These are phyloP conservation scores for Trichoderma sp. DNA, from an alignment of 2,329 filamentous ascomycete genomes.

Conservation along the genomic window DNA sequence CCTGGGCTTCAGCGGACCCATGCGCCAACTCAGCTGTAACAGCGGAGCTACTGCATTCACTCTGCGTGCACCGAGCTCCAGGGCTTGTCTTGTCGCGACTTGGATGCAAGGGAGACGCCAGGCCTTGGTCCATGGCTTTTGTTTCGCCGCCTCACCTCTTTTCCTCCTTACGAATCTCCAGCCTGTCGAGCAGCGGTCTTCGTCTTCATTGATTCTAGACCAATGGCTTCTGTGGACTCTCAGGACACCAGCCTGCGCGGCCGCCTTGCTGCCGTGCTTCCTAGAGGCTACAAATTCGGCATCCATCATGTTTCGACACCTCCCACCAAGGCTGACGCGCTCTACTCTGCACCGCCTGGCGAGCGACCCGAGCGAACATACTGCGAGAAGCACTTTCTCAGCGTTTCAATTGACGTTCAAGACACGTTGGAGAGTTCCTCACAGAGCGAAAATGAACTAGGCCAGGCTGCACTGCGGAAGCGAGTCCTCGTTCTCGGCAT, in stretches of 20 bases:
- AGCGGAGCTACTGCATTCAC: constrained; percentile 6
- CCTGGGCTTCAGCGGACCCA: constrained; percentile 1
- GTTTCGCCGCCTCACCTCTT: not conserved
- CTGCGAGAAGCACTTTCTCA: constrained; percentile 76
- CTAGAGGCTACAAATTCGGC: constrained; percentile 56
- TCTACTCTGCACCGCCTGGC: constrained; percentile 76
- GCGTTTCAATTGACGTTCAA: constrained; percentile 45
- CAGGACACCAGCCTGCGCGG: constrained; percentile 19
- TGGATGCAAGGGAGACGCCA: constrained; percentile 1
- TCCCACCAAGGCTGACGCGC: constrained; percentile 67
- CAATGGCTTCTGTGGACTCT: constrained; percentile 12
- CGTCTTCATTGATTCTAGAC: not conserved
- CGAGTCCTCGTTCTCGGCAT: constrained; percentile 73
- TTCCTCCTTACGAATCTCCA: not conserved
- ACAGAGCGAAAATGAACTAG: constrained; percentile 25
- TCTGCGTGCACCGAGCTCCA: not conserved
- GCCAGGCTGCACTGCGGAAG: constrained; percentile 20
- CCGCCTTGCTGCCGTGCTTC: constrained; percentile 48
- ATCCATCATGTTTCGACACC: constrained; percentile 87
- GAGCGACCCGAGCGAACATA: constrained; percentile 72
- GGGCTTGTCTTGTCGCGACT: constrained; percentile 16
- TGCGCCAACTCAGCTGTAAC: constrained; percentile 15
- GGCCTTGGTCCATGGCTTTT: not conserved
- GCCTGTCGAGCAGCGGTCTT: not conserved
- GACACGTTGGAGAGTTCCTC: constrained; percentile 22